A percentile compares a stretch with the other conserved stretches of the same genome.
These are phyloP conservation scores for Kodamaea derodonti DNA, from an alignment of 1,139 yeast species.

Conservation along the genomic window DNA sequence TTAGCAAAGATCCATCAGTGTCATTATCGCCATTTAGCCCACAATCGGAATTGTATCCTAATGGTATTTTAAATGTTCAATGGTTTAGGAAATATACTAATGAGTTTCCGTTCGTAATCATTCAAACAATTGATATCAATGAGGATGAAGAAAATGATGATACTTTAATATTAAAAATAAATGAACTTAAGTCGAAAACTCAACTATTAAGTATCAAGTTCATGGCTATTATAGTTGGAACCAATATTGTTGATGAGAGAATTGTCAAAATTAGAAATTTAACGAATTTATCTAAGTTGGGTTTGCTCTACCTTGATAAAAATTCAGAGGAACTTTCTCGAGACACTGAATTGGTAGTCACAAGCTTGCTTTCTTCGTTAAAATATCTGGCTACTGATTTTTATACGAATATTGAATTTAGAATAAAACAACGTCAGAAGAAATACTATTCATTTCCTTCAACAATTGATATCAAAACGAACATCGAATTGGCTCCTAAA, in stretches of 20 bases:
- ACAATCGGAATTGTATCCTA: constrained; percentile 37
- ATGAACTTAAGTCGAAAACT: constrained; percentile 16
- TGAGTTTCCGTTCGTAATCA: constrained; percentile 33
- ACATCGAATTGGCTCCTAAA: constrained; percentile 32
- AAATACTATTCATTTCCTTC: constrained; percentile 39
- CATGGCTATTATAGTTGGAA: constrained; percentile 26
- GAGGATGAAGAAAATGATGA: constrained; percentile 13
- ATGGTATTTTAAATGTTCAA: constrained; percentile 33
- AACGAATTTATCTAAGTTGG: constrained; percentile 30
- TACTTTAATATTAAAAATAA: constrained; percentile 18
- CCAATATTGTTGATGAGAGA: constrained; percentile 16
- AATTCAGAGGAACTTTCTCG: constrained; percentile 14
- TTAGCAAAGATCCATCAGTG: constrained; percentile 21
- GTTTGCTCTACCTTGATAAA: constrained; percentile 24
- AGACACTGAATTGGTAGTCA: constrained; percentile 28
- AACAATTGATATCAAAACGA: constrained; percentile 23
- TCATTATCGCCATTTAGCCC: constrained; percentile 35
- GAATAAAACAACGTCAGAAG: constrained; percentile 32
- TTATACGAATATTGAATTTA: constrained; percentile 29
- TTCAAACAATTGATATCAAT: constrained; percentile 20
- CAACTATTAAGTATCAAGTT: constrained; percentile 20
- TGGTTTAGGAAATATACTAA: constrained; percentile 38
- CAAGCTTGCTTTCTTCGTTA: constrained; percentile 28
- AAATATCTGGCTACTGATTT: constrained; percentile 31
- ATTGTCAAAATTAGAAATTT: constrained; percentile 23